phyloP scores from a whole-genome alignment of 306 rosid species.

The Abrus pulchellus region DNA sequence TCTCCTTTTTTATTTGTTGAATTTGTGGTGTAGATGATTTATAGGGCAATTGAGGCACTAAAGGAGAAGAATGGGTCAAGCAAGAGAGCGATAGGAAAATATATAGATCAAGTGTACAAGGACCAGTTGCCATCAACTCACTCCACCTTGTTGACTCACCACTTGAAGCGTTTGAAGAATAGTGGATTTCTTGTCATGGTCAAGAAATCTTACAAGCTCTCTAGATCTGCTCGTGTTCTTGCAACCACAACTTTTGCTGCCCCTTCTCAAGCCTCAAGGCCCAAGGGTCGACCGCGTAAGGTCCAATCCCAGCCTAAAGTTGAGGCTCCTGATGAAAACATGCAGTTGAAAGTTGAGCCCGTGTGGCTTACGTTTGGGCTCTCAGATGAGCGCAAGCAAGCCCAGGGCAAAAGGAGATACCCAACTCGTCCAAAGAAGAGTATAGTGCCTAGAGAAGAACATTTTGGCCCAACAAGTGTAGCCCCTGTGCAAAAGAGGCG shows the following conservation, averaged over 20 bases:
- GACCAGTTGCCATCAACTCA: slow-evolving; percentile 69
- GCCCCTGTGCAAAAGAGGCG: too few relatives aligned
- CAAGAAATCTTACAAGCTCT: slow-evolving; percentile 79
- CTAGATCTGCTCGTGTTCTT: slow-evolving; percentile 59
- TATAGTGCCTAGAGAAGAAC: too few relatives aligned
- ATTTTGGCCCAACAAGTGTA: too few relatives aligned
- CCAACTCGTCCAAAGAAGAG: too few relatives aligned
- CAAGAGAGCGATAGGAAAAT: slow-evolving; percentile 78
- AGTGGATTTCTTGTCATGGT: slow-evolving; percentile 68
- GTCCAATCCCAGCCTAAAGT: slow-evolving; percentile 40
- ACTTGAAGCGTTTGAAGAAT: slow-evolving; percentile 73
- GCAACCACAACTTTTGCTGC: background rate
- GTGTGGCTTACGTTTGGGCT: too few relatives aligned
- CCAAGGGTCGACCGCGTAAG: slow-evolving; percentile 78
- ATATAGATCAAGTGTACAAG: slow-evolving; percentile 70
- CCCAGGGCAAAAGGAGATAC: too few relatives aligned
- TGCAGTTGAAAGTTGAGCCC: too few relatives aligned
- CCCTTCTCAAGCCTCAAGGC: slow-evolving; percentile 10
- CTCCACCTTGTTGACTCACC: slow-evolving; percentile 70
- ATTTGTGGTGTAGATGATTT: slow-evolving; percentile 68
- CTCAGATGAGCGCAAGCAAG: too few relatives aligned
- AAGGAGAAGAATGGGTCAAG: slow-evolving; percentile 86
- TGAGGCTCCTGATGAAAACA: too few relatives aligned
- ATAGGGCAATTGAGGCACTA: slow-evolving; percentile 69
- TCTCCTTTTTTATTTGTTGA: background rate